Conservation (phyloP, 805 yeast species). For the Millerago galiae region DNA sequence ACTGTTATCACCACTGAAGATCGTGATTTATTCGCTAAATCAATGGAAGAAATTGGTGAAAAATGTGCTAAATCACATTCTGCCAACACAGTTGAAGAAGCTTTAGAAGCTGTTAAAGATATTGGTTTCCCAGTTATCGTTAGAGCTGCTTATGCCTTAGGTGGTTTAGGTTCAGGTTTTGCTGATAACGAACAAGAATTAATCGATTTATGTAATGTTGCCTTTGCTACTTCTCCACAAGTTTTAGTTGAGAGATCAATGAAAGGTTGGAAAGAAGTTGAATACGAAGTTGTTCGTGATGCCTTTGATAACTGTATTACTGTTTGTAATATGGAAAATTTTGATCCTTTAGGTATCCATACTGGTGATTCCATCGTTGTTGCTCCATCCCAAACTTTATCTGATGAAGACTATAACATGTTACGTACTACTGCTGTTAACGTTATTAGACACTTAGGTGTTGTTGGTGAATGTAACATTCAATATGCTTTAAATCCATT, state of each 20-base stretch:
- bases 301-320: conserved; percentile 96
- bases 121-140: conserved; percentile 95
- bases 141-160: conserved; percentile 95
- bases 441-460: conserved; percentile 94
- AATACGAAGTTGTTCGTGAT: conserved; percentile 98
- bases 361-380: conserved; percentile 99
- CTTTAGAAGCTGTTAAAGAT: conserved; percentile 72
- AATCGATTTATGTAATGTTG: conserved; percentile 77
- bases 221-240: conserved; percentile 95
- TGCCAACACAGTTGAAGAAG: conserved; percentile 74
- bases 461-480: conserved; percentile 98
- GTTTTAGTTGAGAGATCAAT: conserved; percentile 90
- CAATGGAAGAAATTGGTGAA: conserved; percentile 92
- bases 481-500: conserved; percentile 94
- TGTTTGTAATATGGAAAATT: conserved; percentile 98
- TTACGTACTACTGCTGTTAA: conserved; percentile 95
- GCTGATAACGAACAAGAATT: conserved; percentile 85
- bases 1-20: conserved; percentile 97
- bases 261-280: conserved; percentile 99
- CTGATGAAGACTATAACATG: conserved; percentile 97
- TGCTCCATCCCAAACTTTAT: conserved; percentile 96
- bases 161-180: conserved; percentile 98
- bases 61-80: conserved; percentile 94
- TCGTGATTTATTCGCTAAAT: conserved; percentile 89
- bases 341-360: conserved; percentile 96